Percentiles rank a stretch among this genome's conserved stretches.
Conservation (phyloP, 2,329 filamentous ascomycete species). For the Penicillium italicum region DNA sequence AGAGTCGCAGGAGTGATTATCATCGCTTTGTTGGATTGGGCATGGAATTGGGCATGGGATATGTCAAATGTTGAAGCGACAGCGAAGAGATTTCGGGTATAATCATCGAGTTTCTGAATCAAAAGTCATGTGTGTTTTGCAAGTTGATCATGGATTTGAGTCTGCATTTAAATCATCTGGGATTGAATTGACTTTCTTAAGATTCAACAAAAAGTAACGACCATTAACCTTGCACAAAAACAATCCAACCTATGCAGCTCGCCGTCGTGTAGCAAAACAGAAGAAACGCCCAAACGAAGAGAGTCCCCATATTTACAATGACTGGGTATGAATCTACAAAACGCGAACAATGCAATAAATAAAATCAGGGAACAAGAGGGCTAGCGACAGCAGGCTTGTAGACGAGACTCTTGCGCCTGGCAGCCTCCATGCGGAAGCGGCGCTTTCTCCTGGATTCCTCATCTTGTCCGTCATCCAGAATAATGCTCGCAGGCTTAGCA, state of each 20-base stretch:
- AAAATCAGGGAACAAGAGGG: constrained; percentile 55
- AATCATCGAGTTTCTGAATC: neutral
- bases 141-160: neutral
- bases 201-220: neutral
- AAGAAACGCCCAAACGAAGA: constrained; percentile 9
- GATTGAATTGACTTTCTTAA: neutral
- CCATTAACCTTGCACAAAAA: neutral
- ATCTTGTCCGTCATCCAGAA: constrained; percentile 20
- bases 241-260: neutral
- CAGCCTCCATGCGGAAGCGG: constrained; percentile 63
- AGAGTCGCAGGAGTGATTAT: constrained; percentile 31
- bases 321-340: constrained; percentile 13
- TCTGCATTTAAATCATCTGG: neutral
- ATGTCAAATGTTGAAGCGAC: neutral
- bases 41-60: neutral
- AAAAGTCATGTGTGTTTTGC: neutral
- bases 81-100: neutral
- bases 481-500: constrained; percentile 1
- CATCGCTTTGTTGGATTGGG: neutral
- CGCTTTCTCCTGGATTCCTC: constrained; percentile 43
- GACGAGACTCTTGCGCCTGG: constrained; percentile 71
- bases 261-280: neutral
- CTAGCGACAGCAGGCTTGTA: constrained; percentile 73
- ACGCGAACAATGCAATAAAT: constrained; percentile 5
- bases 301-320: constrained; percentile 21